Evolutionary conservation across 306 rosid species (phyloP).

Genomic region (Casuarina equisetifolia): DNA sequence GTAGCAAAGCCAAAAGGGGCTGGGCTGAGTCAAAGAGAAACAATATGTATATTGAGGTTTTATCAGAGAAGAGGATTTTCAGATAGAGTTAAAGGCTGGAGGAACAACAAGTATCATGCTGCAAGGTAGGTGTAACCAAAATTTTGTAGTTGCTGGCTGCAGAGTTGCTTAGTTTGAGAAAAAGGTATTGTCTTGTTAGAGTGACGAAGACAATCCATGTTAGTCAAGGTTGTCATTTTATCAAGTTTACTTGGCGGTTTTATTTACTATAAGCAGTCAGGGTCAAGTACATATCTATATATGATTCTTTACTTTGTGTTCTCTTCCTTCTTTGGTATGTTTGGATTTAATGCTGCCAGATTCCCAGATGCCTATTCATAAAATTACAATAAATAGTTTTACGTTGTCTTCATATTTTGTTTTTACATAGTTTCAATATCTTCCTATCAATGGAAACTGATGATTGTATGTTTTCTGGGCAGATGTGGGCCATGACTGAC

Average conservation of each 20-base stretch:
- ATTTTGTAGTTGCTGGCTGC: not conserved
- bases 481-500: conserved; percentile 64
- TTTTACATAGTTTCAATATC: conserved; percentile 4
- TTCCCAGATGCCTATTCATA: conserved; percentile 6
- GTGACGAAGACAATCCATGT: not conserved
- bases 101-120: not conserved
- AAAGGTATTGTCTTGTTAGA: not conserved
- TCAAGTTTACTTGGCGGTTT: conserved; percentile 4
- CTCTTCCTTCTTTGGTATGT: not conserved
- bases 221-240: conserved; percentile 5
- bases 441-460: conserved; percentile 15
- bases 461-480: conserved; percentile 28
- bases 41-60: not conserved
- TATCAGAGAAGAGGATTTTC: not conserved
- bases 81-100: conserved; percentile 4
- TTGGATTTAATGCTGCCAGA: not conserved
- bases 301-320: not conserved
- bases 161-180: not conserved
- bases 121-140: not conserved
- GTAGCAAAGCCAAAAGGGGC: not conserved
- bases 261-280: conserved; percentile 2
- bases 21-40: not conserved
- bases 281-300: not conserved
- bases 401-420: conserved; percentile 4
- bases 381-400: conserved; percentile 5